These are phyloP conservation scores for Ogataea chonburiensis DNA, from an alignment of 805 yeast species.

Conservation along the genomic window DNA sequence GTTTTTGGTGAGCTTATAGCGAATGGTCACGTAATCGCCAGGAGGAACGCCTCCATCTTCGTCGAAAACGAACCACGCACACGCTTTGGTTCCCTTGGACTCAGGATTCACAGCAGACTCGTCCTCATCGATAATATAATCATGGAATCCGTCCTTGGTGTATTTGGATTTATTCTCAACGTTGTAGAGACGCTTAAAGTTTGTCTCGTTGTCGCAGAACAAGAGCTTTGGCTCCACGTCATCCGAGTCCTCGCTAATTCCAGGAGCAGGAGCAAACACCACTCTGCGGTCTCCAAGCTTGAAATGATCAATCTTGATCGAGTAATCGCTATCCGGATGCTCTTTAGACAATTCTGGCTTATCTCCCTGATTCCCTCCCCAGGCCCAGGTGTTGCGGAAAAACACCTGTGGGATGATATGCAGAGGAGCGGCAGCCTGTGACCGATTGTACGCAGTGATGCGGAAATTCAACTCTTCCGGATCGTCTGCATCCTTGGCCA, in stretches of 20 bases:
- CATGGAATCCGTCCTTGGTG: slow-evolving; percentile 92
- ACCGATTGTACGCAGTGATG: slow-evolving; percentile 83
- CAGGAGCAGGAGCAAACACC: slow-evolving; percentile 83
- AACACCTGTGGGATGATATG: slow-evolving; percentile 83
- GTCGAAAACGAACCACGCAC: slow-evolving; percentile 81
- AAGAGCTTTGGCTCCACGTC: slow-evolving; percentile 76
- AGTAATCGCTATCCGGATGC: slow-evolving; percentile 39
- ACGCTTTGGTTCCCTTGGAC: slow-evolving; percentile 72
- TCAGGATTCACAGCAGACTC: slow-evolving; percentile 68
- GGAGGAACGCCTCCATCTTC: slow-evolving; percentile 77
- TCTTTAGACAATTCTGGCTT: slow-evolving; percentile 50
- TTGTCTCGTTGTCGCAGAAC: slow-evolving; percentile 90
- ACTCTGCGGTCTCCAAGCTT: slow-evolving; percentile 66
- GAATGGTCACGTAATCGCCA: slow-evolving; percentile 80
- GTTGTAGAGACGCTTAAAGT: slow-evolving; percentile 62
- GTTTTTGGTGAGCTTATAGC: slow-evolving; percentile 58
- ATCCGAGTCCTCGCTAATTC: slow-evolving; percentile 50
- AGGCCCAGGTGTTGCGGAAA: slow-evolving; percentile 90
- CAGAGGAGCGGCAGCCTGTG: slow-evolving; percentile 81
- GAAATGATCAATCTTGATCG: slow-evolving; percentile 61
- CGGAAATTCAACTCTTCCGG: slow-evolving; percentile 80
- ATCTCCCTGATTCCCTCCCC: slow-evolving; percentile 58
- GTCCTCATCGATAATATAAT: slow-evolving; percentile 62
- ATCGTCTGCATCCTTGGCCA: slow-evolving; percentile 81
- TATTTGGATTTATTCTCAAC: slow-evolving; percentile 58